Base-by-base conservation (phyloP, 2,329 filamentous ascomycete species). In the Falciphora oryzae region DNA sequence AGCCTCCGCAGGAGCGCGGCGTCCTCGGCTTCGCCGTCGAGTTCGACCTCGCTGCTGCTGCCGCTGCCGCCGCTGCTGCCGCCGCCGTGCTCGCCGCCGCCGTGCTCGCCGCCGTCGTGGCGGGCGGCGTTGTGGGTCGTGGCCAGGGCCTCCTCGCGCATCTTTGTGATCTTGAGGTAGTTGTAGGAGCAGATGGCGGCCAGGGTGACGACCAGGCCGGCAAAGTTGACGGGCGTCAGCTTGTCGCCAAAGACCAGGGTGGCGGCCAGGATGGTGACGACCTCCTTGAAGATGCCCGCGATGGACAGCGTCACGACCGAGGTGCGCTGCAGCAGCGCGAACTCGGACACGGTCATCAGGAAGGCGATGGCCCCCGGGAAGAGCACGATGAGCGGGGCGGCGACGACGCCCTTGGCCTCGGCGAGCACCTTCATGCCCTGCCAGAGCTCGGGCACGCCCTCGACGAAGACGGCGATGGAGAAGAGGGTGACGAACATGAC, bases 241-340 rank as follows among this genome's bases (percentile, higher is more conserved):
- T 85, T 86, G 74, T 99, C 95, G 71, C 95, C 85, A 79, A 97
- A 99, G 4, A 97, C 87, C 32, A 96, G 75, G 11, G 92, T 90
- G 0, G 94, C 94, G 0, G 92, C 93, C 57, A 87, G 89, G 72
- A 99, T 98, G 18, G 95, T 99, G 64, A 99, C 89, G 57, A 98
- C 95, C 79, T 99, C 95, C 76, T 99, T 99, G 83, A 99, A 98
- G 67, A 99, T 98, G 67, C 95, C 95, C 67, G 93, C 96, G 70
- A 99, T 97, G 63, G 91, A 96, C 59, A 99, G 83, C 0, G 95
- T 98, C 63, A 99, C 95, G 63, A 99, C 95, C 1, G 91, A 96
- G 0, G 94, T 98, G 61, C 95, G 91, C 80, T 97, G 90, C 69
- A 99, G 85, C 67, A 99, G 85, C 63, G 95, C 94, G 75, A 98